Evolutionary conservation across 495 filamentous ascomycete species (phyloP).

Genomic region (Neurospora sp.): DNA sequence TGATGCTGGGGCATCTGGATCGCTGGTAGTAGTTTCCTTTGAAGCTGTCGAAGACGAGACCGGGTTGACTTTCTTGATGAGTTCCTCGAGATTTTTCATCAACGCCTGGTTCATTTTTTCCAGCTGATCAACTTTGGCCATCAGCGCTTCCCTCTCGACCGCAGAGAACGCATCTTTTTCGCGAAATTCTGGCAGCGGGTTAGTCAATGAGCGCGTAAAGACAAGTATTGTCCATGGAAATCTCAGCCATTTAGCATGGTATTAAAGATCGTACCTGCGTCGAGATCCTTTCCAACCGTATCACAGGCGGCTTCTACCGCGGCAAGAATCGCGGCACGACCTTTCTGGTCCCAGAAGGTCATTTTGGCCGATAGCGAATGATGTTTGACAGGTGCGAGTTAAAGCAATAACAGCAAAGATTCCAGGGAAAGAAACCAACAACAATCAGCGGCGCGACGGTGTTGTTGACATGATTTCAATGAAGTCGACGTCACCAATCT

Average conservation of each 20-base stretch:
- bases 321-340: slow-evolving; percentile 28
- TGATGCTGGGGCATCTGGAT: neutral
- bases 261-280: slow-evolving; percentile 14
- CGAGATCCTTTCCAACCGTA: slow-evolving; percentile 24
- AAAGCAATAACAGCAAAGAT: neutral
- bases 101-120: slow-evolving; percentile 27
- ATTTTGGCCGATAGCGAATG: slow-evolving; percentile 9
- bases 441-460: neutral
- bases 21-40: neutral
- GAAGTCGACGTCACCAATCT: neutral
- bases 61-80: slow-evolving; percentile 8
- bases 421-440: neutral
- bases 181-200: slow-evolving; percentile 11
- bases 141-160: slow-evolving; percentile 23
- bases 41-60: neutral
- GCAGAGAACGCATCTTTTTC: slow-evolving; percentile 9
- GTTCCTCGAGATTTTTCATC: slow-evolving; percentile 22
- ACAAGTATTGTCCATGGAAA: neutral
- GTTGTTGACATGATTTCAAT: neutral
- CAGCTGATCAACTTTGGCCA: slow-evolving; percentile 15
- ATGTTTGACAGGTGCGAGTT: neutral
- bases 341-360: slow-evolving; percentile 30
- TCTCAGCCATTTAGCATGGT: neutral
- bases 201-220: neutral
- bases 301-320: slow-evolving; percentile 32